These are phyloP conservation scores for Eucalyptus lansdowneana DNA, from an alignment of 345 rosid genomes.

Conservation along the genomic window DNA sequence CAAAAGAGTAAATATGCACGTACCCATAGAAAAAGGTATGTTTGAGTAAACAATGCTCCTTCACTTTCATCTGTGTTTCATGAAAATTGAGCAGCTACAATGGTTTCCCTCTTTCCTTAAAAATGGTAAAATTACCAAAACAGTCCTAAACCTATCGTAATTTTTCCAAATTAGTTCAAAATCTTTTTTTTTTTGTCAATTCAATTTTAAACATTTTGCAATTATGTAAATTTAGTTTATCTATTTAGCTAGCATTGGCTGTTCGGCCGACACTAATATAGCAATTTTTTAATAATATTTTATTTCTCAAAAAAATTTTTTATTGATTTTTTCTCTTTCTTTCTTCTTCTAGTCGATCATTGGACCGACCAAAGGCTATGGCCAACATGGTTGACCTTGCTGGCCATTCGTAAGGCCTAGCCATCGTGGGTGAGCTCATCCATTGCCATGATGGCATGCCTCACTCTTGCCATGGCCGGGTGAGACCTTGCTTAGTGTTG, in stretches of 20 bases:
- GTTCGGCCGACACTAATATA: rapidly evolving
- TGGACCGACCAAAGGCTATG: too few relatives aligned
- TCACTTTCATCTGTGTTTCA: not conserved
- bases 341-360: too few relatives aligned
- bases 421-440: rapidly evolving
- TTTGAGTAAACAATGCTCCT: not conserved
- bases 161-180: too few relatives aligned
- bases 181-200: too few relatives aligned
- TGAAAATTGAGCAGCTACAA: not conserved
- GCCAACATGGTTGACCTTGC: too few relatives aligned
- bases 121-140: too few relatives aligned
- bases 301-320: too few relatives aligned
- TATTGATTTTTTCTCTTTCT: too few relatives aligned
- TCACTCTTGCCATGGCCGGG: rapidly evolving
- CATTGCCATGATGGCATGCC: too few relatives aligned
- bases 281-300: too few relatives aligned
- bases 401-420: rapidly evolving
- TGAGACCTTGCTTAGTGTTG: rapidly evolving
- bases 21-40: not conserved
- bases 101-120: rapidly evolving
- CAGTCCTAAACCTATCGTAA: rapidly evolving
- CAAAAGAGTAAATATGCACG: not conserved
- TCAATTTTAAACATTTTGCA: too few relatives aligned
- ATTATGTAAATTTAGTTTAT: rapidly evolving
- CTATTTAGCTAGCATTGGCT: rapidly evolving